These are phyloP conservation scores for Diutina siamensis DNA, from an alignment of 1,139 yeast genomes.

Conservation along the genomic window DNA sequence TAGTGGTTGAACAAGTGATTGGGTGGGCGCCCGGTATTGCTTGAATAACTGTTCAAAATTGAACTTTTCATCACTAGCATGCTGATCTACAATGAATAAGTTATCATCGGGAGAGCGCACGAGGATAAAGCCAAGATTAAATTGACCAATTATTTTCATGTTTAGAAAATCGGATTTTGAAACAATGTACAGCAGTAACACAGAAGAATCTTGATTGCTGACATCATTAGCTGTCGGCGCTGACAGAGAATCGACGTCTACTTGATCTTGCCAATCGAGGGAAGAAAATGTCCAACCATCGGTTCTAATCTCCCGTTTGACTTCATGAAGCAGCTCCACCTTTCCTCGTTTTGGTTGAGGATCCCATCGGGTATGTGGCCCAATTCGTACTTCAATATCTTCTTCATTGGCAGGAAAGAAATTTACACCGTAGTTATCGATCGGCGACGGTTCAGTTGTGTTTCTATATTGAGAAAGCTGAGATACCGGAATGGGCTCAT, in stretches of 20 bases:
- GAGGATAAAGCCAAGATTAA: conserved; percentile 74
- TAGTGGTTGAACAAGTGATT: background rate
- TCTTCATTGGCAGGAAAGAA: background rate
- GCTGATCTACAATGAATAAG: conserved; percentile 86
- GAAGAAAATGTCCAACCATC: background rate
- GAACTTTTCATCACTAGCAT: conserved; percentile 91
- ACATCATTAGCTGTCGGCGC: background rate
- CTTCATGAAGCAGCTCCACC: background rate
- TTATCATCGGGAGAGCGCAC: conserved; percentile 46
- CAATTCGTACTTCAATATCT: background rate
- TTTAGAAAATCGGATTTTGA: conserved; percentile 47
- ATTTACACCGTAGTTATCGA: background rate
- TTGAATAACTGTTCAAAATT: conserved; percentile 29
- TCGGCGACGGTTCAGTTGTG: background rate
- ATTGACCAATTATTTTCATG: conserved; percentile 84
- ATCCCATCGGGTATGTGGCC: background rate
- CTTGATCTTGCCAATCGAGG: background rate
- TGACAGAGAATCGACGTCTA: background rate
- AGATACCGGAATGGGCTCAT: background rate
- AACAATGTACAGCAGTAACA: background rate
- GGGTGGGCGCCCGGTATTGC: background rate
- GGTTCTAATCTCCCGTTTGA: background rate
- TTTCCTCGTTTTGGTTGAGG: background rate
- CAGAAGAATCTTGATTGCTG: background rate
- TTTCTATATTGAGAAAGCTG: background rate